Percentiles rank a stretch among this genome's conserved stretches.
These are phyloP conservation scores for Lichtheimia hyalospora DNA, from an alignment of 371 early-diverging fungal species.

Conservation along the genomic window DNA sequence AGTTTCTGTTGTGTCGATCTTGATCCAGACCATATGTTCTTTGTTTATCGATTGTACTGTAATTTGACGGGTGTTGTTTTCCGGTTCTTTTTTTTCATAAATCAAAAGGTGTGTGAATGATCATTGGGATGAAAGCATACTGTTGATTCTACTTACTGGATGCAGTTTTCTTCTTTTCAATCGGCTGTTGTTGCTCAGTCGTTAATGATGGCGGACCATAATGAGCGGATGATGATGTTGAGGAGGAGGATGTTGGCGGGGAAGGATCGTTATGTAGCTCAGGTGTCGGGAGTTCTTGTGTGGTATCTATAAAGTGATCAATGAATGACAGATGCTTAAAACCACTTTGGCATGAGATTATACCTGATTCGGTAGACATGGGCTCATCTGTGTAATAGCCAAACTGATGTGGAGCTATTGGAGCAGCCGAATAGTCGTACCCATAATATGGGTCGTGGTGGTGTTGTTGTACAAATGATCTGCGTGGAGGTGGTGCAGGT, in stretches of 20 bases:
- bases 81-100: background rate
- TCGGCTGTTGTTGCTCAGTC: background rate
- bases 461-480: constrained; percentile 7
- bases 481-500: constrained; percentile 24
- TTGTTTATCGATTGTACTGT: constrained; percentile 49
- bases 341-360: too few species aligned
- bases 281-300: background rate
- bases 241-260: background rate
- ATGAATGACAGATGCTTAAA: too few species aligned
- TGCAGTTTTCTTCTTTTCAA: background rate
- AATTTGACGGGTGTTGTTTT: constrained; percentile 29
- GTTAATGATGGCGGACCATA: background rate
- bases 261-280: background rate
- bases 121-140: background rate
- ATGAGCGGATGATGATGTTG: constrained; percentile 2
- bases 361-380: too few species aligned
- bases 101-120: background rate
- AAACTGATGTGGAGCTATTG: too few species aligned
- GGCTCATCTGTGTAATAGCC: too few species aligned
- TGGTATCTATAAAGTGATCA: background rate
- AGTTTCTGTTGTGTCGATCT: constrained; percentile 45
- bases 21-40: constrained; percentile 51
- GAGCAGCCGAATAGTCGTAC: background rate
- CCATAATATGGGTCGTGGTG: constrained; percentile 4
- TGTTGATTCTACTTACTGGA: background rate